phyloP scores from a whole-genome alignment of 2,329 filamentous ascomycete genomes.

The Lasiodiplodia theobromae region DNA sequence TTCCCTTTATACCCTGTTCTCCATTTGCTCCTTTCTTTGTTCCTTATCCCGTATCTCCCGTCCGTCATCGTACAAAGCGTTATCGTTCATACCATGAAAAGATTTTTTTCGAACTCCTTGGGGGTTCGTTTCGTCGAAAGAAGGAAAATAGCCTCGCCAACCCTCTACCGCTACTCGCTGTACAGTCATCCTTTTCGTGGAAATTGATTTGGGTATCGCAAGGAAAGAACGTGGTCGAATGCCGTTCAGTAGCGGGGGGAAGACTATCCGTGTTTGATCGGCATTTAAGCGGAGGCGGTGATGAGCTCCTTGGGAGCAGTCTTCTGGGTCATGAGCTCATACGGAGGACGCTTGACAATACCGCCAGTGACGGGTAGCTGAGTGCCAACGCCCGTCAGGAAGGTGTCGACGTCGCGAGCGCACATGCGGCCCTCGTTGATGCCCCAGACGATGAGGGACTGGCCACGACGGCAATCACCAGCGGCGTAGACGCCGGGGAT shows the following conservation, averaged over 20 bases:
- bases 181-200: conserved; percentile 14
- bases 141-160: background rate
- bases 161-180: conserved; percentile 20
- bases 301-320: conserved; percentile 48
- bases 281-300: conserved; percentile 41
- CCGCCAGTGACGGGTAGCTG: conserved; percentile 89
- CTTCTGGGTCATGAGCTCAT: conserved; percentile 67
- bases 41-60: background rate
- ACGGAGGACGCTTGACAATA: conserved; percentile 83
- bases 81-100: background rate
- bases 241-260: background rate
- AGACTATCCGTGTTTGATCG: background rate
- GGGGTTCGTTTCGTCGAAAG: background rate
- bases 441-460: conserved; percentile 96
- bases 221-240: conserved; percentile 16
- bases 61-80: background rate
- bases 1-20: background rate
- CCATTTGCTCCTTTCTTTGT: background rate
- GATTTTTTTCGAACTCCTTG: background rate
- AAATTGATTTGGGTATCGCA: conserved; percentile 21
- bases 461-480: conserved; percentile 92
- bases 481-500: conserved; percentile 89
- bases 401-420: conserved; percentile 89
- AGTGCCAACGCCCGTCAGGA: conserved; percentile 77
- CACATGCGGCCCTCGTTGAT: conserved; percentile 97